Base-by-base conservation (phyloP, 352 stramenopile genomes). In the Globisporangium nunn region DNA sequence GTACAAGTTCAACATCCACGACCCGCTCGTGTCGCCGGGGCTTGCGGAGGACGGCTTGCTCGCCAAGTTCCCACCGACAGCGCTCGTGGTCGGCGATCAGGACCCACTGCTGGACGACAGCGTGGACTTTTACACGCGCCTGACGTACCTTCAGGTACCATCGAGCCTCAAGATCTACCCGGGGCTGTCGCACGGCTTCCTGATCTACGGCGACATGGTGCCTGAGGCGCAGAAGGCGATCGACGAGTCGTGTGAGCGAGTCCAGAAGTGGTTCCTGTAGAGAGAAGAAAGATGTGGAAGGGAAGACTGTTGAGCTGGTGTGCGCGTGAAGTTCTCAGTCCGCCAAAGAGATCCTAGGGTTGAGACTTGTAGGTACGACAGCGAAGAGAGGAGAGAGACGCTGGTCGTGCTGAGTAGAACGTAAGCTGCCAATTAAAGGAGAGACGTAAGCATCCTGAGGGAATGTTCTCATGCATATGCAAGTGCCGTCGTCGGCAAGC, bases 1-100 rank as follows among this genome's bases (percentile, higher is more conserved):
- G 64, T 94, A 94, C 75, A 93, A 90, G 56, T 56, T 86, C 71
- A 94, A 94, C 60, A 94, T 91, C 54, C 81, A 91, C 64, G 84
- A 95, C 58, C 85, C 87, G 18, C 80, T 86, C n/a, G 80, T 96
- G 57, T 93, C 83, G 3, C 84, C 85, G 1, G 84, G 85, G 0
- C 65, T 95, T 47, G 84, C 82, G 0, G 77, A 91, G 54, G 87
- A 96, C 62, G 67, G 58, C 1, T 52, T 95, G 30, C 68, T 96
- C 11, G 61, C 72, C 31, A 78, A 85, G 46, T 94, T 96, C 35
- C 87, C 87, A 37, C 79, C 81, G 1, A 96, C 87, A 1, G 74
- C 78, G 40, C 72, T 96, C 15, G 71, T 91, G n/a, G 84, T 95
- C 3, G 87, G 87, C 23, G 87, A 93, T 53, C 56, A 94, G 45